Evolutionary conservation across 257 asterid genomes (phyloP).

Genomic region (Penstemon newberryi): DNA sequence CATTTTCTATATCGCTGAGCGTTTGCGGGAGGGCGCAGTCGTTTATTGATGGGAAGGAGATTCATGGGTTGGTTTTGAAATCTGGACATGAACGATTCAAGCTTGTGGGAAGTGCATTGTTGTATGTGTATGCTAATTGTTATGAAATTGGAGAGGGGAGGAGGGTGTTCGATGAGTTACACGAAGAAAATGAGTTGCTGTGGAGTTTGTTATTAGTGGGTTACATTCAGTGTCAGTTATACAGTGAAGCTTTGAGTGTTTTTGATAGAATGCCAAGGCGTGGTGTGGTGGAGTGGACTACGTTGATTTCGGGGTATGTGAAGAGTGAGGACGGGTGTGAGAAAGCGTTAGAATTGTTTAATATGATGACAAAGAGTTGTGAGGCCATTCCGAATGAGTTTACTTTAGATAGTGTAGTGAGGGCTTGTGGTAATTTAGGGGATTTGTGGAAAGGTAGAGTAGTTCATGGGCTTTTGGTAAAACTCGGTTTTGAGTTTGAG

Average conservation of each 20-base stretch:
- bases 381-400: constrained; percentile 75
- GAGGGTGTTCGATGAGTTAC: constrained; percentile 56
- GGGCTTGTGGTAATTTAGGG: constrained; percentile 61
- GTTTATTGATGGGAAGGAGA: constrained; percentile 47
- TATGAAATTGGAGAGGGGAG: constrained; percentile 45
- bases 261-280: constrained; percentile 59
- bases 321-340: constrained; percentile 52
- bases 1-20: constrained; percentile 50
- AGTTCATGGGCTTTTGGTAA: constrained; percentile 61
- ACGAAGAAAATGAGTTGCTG: constrained; percentile 47
- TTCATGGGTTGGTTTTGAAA: constrained; percentile 65
- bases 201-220: constrained; percentile 79
- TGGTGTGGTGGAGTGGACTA: constrained; percentile 79
- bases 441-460: constrained; percentile 44
- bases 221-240: constrained; percentile 55
- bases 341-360: constrained; percentile 63
- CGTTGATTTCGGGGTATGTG: constrained; percentile 69
- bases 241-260: constrained; percentile 53
- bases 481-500: constrained; percentile 59
- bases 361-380: constrained; percentile 45
- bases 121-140: constrained; percentile 52
- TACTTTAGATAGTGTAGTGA: constrained; percentile 63
- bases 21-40: constrained; percentile 56
- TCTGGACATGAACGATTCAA: constrained; percentile 46
- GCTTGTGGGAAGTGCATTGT: constrained; percentile 62